These are phyloP conservation scores for Pseudocercospora vitis DNA, from an alignment of 2,329 filamentous ascomycete genomes.

Conservation along the genomic window DNA sequence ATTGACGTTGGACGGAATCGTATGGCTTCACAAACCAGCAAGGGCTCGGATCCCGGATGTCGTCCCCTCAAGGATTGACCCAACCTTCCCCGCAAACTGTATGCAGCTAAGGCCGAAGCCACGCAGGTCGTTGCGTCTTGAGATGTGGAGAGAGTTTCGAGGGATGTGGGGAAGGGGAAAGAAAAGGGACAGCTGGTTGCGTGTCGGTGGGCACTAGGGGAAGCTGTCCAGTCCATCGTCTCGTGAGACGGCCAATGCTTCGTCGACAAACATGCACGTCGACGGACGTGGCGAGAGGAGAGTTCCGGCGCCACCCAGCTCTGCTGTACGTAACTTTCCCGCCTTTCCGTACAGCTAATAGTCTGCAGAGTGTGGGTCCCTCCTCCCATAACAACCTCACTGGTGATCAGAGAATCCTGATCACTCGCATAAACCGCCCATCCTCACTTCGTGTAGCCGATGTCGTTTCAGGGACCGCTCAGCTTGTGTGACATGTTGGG, in stretches of 20 bases:
- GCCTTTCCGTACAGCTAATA: not conserved
- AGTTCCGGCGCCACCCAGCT: constrained; percentile 13
- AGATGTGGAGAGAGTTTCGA: constrained; percentile 19
- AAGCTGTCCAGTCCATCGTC: constrained; percentile 5
- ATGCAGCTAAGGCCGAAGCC: not conserved
- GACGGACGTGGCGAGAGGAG: constrained; percentile 6
- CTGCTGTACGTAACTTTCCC: not conserved
- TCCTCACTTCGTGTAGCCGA: not conserved
- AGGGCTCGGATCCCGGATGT: constrained; percentile 13
- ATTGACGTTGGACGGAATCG: too few species aligned
- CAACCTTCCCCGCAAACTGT: constrained; percentile 19
- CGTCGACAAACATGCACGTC: not conserved
- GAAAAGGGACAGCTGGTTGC: constrained; percentile 11
- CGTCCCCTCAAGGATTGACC: constrained; percentile 2
- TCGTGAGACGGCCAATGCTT: too few species aligned
- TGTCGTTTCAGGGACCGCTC: constrained; percentile 3
- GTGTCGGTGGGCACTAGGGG: not conserved
- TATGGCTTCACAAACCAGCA: too few species aligned
- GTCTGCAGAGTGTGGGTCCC: constrained; percentile 8
- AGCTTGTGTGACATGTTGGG: not conserved
- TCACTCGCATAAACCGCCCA: constrained; percentile 10
- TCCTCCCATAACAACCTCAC: constrained; percentile 15
- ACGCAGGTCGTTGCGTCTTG: constrained; percentile 7
- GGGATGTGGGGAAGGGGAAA: constrained; percentile 12
- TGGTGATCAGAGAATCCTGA: constrained; percentile 10